These are phyloP conservation scores for Penicillium sp. DNA, from an alignment of 2,329 filamentous ascomycete species.

Conservation along the genomic window DNA sequence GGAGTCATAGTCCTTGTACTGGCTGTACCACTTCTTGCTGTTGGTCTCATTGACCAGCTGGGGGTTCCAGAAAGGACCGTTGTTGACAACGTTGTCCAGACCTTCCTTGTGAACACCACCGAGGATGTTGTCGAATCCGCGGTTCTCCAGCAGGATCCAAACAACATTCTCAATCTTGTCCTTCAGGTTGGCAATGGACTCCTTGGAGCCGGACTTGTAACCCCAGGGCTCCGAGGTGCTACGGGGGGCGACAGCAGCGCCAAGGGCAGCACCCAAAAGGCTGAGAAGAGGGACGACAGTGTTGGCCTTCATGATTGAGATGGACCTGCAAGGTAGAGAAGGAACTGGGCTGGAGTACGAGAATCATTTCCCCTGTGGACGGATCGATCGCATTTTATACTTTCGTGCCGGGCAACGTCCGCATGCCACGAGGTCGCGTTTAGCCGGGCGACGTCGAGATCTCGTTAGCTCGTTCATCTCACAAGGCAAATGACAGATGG, in stretches of 20 bases:
- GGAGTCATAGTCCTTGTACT: constrained; percentile 40
- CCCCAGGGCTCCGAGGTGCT: constrained; percentile 13
- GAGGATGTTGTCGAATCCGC: constrained; percentile 37
- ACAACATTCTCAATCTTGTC: constrained; percentile 37
- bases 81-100: constrained; percentile 42
- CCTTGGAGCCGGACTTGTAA: constrained; percentile 30
- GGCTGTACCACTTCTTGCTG: constrained; percentile 28
- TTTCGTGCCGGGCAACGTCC: not conserved
- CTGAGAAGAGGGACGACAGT: constrained; percentile 19
- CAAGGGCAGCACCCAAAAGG: constrained; percentile 17
- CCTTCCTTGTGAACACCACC: constrained; percentile 39
- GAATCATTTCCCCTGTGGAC: constrained; percentile 11
- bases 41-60: constrained; percentile 28
- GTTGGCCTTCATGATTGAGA: constrained; percentile 22
- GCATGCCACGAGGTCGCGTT: not conserved
- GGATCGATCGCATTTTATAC: constrained; percentile 11
- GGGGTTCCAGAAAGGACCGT: constrained; percentile 42
- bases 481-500: not conserved
- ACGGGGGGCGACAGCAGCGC: constrained; percentile 12
- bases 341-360: constrained; percentile 5
- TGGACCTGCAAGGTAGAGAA: constrained; percentile 1
- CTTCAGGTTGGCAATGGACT: constrained; percentile 34
- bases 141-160: constrained; percentile 41
- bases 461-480: not conserved
- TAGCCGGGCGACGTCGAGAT: not conserved